These are phyloP conservation scores for Globisporangium lucens DNA, from an alignment of 352 stramenopile species.

Conservation along the genomic window DNA sequence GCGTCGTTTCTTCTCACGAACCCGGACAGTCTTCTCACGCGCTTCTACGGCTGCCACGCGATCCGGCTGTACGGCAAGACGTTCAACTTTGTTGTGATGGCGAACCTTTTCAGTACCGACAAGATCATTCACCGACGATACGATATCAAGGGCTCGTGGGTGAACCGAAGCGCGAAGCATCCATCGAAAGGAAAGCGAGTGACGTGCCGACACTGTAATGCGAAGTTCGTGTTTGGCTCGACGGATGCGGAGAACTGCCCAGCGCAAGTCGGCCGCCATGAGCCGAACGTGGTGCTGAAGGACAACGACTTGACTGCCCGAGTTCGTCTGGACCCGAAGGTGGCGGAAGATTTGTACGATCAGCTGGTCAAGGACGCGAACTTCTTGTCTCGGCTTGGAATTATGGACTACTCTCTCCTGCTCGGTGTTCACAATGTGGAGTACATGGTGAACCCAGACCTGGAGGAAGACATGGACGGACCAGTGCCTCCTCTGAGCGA, in stretches of 20 bases:
- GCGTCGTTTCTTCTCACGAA: conserved; percentile 80
- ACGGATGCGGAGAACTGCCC: conserved; percentile 78
- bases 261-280: conserved; percentile 72
- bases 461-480: conserved; percentile 42
- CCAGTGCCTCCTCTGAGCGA: conserved; percentile 3
- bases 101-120: conserved; percentile 82
- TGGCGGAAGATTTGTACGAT: conserved; percentile 80
- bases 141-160: conserved; percentile 88
- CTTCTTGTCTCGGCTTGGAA: conserved; percentile 79
- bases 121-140: conserved; percentile 85
- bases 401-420: conserved; percentile 92
- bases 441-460: conserved; percentile 82
- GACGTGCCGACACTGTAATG: conserved; percentile 85
- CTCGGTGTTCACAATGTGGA: conserved; percentile 88
- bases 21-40: conserved; percentile 74
- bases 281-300: conserved; percentile 86
- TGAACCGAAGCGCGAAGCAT: conserved; percentile 86
- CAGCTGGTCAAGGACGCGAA: conserved; percentile 85
- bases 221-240: conserved; percentile 83
- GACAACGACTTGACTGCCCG: conserved; percentile 86
- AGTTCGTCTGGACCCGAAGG: conserved; percentile 68
- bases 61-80: conserved; percentile 86
- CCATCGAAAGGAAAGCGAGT: conserved; percentile 83
- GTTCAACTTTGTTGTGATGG: conserved; percentile 90
- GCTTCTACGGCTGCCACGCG: conserved; percentile 84